A percentile compares a stretch with the other conserved stretches of the same genome.
Conservation (phyloP, 2,329 filamentous ascomycete genomes). For the Pseudovirgaria hyperparasitica region DNA sequence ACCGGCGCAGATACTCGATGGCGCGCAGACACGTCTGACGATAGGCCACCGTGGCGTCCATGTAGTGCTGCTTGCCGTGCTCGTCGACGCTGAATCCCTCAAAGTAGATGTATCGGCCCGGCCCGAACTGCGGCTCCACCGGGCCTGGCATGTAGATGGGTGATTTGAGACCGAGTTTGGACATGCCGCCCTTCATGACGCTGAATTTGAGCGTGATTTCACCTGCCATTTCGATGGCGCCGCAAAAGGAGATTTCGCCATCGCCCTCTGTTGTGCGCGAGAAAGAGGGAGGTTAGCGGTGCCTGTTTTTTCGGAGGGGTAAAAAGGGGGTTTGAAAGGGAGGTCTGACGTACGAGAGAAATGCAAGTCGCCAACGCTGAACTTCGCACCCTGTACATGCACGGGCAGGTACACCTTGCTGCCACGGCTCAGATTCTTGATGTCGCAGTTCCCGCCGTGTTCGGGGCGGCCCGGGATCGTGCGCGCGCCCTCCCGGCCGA, state of each 20-base stretch:
- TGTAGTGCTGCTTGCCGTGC: slow-evolving; percentile 76
- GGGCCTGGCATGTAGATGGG: slow-evolving; percentile 80
- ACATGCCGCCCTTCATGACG: slow-evolving; percentile 71
- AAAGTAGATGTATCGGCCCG: slow-evolving; percentile 70
- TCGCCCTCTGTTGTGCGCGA: slow-evolving; percentile 49
- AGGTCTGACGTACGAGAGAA: slow-evolving; percentile 46
- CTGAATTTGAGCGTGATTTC: slow-evolving; percentile 83
- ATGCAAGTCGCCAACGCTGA: slow-evolving; percentile 79
- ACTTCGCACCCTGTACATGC: slow-evolving; percentile 76
- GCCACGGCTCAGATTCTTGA: slow-evolving; percentile 72
- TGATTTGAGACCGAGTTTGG: slow-evolving; percentile 61
- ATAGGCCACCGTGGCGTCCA: slow-evolving; percentile 79
- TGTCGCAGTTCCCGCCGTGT: slow-evolving; percentile 84
- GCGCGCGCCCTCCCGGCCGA: slow-evolving; percentile 66
- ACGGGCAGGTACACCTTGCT: slow-evolving; percentile 79
- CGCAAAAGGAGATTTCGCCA: slow-evolving; percentile 68
- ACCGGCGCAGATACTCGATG: slow-evolving; percentile 69
- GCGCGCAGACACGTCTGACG: slow-evolving; percentile 65
- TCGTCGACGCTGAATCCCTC: slow-evolving; percentile 87
- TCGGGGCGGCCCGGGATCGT: slow-evolving; percentile 78
- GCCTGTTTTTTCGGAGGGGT: background rate
- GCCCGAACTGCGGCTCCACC: slow-evolving; percentile 78
- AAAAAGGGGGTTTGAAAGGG: background rate
- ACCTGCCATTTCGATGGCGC: slow-evolving; percentile 86
- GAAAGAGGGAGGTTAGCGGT: background rate